Evolutionary conservation across 2,329 filamentous ascomycete species (phyloP).

Genomic region (Alternaria rosae): DNA sequence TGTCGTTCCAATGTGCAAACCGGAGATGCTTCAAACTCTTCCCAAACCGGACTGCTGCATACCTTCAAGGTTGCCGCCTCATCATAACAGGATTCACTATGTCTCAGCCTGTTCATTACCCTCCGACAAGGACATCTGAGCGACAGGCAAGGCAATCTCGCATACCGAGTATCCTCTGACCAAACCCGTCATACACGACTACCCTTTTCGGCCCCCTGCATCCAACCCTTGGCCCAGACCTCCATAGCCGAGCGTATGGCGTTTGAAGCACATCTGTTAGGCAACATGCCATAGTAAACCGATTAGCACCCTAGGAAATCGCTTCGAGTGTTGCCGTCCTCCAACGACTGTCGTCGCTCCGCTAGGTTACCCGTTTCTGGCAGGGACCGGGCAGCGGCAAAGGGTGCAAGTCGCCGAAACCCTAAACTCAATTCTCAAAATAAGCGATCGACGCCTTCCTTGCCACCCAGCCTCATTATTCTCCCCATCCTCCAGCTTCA

Average conservation of each 20-base stretch:
- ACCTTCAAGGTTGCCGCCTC: slow-evolving; percentile 10
- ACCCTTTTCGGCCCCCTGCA: slow-evolving; percentile 29
- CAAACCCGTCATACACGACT: slow-evolving; percentile 10
- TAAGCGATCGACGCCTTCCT: not conserved
- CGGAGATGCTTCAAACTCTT: slow-evolving; percentile 25
- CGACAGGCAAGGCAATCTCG: slow-evolving; percentile 6
- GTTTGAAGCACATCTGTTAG: slow-evolving; percentile 10
- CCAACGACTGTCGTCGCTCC: slow-evolving; percentile 2
- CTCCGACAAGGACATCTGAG: slow-evolving; percentile 10
- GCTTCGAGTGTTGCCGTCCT: slow-evolving; percentile 7
- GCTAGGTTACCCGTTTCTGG: not conserved
- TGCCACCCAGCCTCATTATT: slow-evolving; percentile 9
- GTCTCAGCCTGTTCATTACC: slow-evolving; percentile 32
- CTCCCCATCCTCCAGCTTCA: not conserved
- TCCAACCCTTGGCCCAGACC: slow-evolving; percentile 22
- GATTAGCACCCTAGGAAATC: slow-evolving; percentile 9
- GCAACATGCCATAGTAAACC: slow-evolving; percentile 14
- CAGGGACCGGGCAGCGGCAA: not conserved
- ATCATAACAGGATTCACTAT: slow-evolving; percentile 15
- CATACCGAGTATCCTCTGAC: slow-evolving; percentile 5
- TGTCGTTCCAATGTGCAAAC: slow-evolving; percentile 8
- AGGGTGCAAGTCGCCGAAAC: slow-evolving; percentile 6
- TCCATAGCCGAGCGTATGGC: slow-evolving; percentile 10
- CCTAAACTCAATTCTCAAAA: slow-evolving; percentile 9
- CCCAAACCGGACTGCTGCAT: slow-evolving; percentile 28